Conservation (phyloP, 371 early-diverging fungal genomes). For the Entomophthora muscae region DNA sequence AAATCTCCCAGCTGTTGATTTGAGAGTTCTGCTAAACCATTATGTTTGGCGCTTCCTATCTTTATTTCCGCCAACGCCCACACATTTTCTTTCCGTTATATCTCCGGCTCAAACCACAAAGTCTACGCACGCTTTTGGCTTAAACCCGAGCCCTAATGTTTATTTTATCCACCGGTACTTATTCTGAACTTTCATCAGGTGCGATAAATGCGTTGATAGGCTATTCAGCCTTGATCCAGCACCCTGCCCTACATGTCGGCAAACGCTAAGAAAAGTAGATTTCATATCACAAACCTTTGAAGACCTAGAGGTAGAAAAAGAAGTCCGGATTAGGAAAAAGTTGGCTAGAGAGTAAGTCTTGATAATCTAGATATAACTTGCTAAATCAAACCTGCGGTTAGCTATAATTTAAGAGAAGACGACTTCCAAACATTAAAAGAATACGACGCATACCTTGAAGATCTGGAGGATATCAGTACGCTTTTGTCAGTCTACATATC, state of each 20-base stretch:
- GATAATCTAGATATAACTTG: neutral
- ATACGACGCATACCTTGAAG: slow-evolving; percentile 85
- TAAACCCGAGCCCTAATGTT: too few species aligned
- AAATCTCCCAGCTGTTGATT: too few species aligned
- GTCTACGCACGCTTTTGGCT: too few species aligned
- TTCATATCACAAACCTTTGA: slow-evolving; percentile 85
- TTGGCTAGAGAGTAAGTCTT: slow-evolving; percentile 53
- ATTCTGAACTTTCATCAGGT: slow-evolving; percentile 27
- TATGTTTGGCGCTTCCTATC: too few species aligned
- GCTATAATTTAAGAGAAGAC: slow-evolving; percentile 79
- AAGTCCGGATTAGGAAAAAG: slow-evolving; percentile 73
- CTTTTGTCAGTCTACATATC: too few species aligned
- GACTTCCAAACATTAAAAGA: slow-evolving; percentile 58
- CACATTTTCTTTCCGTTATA: too few species aligned
- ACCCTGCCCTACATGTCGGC: slow-evolving; percentile 82
- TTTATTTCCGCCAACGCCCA: too few species aligned
- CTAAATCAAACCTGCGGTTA: slow-evolving; percentile 15
- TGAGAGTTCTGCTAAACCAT: too few species aligned
- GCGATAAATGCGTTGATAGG: slow-evolving; percentile 77
- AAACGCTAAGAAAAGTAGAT: slow-evolving; percentile 58
- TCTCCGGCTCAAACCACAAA: too few species aligned
- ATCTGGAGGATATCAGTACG: slow-evolving; percentile 74
- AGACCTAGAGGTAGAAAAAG: slow-evolving; percentile 86
- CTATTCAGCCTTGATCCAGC: slow-evolving; percentile 72
- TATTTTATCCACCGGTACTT: too few species aligned